Percentiles rank a stretch among this genome's conserved stretches.
These are phyloP conservation scores for Talaromyces adpressus DNA, from an alignment of 495 filamentous ascomycete species.

Conservation along the genomic window DNA sequence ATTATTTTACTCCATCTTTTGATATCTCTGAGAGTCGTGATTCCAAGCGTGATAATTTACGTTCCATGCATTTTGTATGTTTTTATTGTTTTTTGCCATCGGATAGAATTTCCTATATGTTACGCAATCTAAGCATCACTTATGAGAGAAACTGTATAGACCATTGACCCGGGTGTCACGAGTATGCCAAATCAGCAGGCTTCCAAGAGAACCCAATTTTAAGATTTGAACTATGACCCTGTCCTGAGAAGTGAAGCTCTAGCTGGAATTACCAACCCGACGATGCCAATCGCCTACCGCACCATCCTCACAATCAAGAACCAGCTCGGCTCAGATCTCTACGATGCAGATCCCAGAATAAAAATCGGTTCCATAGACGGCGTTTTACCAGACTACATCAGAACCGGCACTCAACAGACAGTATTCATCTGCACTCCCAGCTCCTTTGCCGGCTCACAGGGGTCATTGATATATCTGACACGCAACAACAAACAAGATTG, in stretches of 20 bases:
- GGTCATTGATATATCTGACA: neutral
- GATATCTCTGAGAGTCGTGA: neutral
- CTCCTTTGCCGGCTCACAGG: constrained; percentile 6
- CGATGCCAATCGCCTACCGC: constrained; percentile 7
- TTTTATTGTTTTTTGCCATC: neutral
- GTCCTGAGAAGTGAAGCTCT: neutral
- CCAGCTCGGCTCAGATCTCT: constrained; percentile 1
- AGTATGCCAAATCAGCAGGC: neutral
- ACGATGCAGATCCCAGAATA: constrained; percentile 5
- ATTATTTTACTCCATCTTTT: neutral
- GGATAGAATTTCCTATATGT: neutral
- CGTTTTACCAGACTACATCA: constrained; percentile 5
- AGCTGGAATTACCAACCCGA: neutral
- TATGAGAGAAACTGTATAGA: neutral
- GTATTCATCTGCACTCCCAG: constrained; percentile 2
- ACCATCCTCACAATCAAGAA: constrained; percentile 9
- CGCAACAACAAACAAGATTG: neutral
- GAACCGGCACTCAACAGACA: neutral
- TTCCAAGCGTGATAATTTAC: neutral
- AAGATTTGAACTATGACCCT: neutral
- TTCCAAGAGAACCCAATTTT: neutral
- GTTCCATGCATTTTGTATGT: neutral
- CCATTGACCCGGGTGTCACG: neutral
- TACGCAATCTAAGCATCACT: neutral
- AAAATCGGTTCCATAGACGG: neutral